Conservation (phyloP, 257 asterid species). For the Perilla frutescens region DNA sequence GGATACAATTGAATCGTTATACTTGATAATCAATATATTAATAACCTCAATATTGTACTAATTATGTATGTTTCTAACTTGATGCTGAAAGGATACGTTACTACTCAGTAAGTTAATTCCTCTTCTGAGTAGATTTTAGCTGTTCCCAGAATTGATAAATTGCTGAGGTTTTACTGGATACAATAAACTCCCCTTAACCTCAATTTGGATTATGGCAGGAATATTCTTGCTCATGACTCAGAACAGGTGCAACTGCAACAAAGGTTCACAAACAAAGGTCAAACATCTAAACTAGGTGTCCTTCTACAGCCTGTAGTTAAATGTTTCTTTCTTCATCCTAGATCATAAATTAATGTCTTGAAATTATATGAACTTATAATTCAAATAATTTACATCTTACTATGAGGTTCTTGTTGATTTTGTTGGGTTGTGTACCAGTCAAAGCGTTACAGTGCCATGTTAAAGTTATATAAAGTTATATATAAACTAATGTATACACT, state of each 20-base stretch:
- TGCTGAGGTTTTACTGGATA: neutral
- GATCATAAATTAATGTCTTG: neutral
- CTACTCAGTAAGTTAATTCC: neutral
- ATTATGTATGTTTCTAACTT: neutral
- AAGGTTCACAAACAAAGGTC: constrained; percentile 63
- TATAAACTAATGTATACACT: neutral
- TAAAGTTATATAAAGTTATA: neutral
- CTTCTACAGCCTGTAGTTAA: constrained; percentile 6
- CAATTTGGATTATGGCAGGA: constrained; percentile 60
- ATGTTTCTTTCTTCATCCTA: constrained; percentile 8
- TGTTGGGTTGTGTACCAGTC: neutral
- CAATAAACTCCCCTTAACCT: constrained; percentile 2
- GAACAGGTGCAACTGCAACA: constrained; percentile 67
- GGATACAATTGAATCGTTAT: neutral
- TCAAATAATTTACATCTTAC: constrained; percentile 21
- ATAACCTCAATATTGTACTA: neutral
- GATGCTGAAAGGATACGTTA: neutral
- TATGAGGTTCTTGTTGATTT: neutral
- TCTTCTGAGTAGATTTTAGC: neutral
- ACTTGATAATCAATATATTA: neutral
- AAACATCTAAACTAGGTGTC: constrained; percentile 36
- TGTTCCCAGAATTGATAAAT: neutral
- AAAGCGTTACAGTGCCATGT: constrained; percentile 14
- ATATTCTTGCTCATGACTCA: constrained; percentile 60
- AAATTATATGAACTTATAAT: neutral